Evolutionary conservation across 192 early-diverging fungal genomes (phyloP).

Genomic region (Backusella morwellensis): DNA sequence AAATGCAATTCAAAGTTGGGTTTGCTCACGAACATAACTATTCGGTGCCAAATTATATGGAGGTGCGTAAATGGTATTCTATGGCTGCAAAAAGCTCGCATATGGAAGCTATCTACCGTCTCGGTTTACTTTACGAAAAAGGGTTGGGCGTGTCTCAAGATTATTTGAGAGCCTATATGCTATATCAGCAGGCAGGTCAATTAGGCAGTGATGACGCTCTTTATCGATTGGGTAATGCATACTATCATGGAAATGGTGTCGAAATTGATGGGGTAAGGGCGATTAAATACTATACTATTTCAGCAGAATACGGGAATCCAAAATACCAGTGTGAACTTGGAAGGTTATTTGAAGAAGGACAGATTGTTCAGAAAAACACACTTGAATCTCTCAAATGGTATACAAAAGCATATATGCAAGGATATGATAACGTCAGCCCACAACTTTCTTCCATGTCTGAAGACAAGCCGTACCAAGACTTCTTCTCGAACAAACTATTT

Average conservation of each 20-base stretch:
- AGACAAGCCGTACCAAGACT: too few relatives aligned
- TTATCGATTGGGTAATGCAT: not conserved
- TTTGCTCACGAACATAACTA: not conserved
- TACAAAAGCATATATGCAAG: not conserved
- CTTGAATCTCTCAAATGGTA: not conserved
- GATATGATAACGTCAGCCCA: not conserved
- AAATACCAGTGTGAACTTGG: not conserved
- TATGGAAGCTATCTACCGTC: not conserved
- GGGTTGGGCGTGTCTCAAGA: not conserved
- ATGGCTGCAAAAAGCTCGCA: not conserved
- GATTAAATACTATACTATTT: not conserved
- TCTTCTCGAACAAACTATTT: too few relatives aligned
- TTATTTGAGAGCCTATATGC: not conserved
- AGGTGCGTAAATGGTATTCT: not conserved
- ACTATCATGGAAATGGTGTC: not conserved
- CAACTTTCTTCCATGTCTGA: too few relatives aligned
- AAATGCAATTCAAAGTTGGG: not conserved
- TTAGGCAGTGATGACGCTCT: not conserved
- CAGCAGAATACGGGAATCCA: not conserved
- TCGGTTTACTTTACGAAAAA: not conserved
- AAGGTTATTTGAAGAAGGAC: not conserved
- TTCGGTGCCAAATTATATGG: not conserved
- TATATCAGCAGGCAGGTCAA: not conserved
- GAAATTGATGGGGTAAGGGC: not conserved
- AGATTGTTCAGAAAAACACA: not conserved